A percentile compares a stretch with the other conserved stretches of the same genome.
phyloP scores from a whole-genome alignment of 1,284 basidiomycete genomes.

The Vanrija sp. region DNA sequence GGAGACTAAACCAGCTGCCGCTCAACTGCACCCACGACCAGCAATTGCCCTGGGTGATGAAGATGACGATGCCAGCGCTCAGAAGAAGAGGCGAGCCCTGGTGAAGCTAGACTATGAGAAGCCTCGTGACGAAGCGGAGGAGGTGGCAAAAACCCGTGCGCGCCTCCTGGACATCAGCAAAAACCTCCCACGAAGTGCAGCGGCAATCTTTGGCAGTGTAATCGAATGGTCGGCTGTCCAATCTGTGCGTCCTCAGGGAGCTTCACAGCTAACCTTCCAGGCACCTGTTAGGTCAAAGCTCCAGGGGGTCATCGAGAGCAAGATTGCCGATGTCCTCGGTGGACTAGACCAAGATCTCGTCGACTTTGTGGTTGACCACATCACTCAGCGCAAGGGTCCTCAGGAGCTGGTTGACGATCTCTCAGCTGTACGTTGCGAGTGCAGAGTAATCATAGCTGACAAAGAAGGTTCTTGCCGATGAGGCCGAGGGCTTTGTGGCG shows the following conservation, averaged over 20 bases:
- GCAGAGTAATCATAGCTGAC: too few species aligned
- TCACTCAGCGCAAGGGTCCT: slow-evolving; percentile 77
- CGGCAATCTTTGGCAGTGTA: slow-evolving; percentile 69
- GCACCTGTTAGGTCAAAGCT: not conserved
- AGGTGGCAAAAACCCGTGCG: slow-evolving; percentile 64
- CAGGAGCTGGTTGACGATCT: slow-evolving; percentile 77
- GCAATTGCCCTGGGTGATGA: slow-evolving; percentile 63
- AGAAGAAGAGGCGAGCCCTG: slow-evolving; percentile 72
- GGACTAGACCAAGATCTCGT: slow-evolving; percentile 71
- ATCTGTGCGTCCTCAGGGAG: slow-evolving; percentile 59
- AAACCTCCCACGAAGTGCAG: slow-evolving; percentile 64
- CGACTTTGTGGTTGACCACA: slow-evolving; percentile 81
- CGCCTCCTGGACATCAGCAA: slow-evolving; percentile 69
- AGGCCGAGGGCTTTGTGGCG: slow-evolving; percentile 58
- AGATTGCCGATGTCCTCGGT: slow-evolving; percentile 78
- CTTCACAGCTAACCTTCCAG: not conserved
- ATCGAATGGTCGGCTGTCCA: slow-evolving; percentile 81
- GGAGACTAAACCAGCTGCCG: slow-evolving; percentile 45
- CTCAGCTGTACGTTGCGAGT: slow-evolving; percentile 65
- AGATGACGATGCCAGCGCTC: slow-evolving; percentile 70
- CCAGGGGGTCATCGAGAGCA: slow-evolving; percentile 61
- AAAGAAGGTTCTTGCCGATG: not conserved
- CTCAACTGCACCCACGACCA: slow-evolving; percentile 35
- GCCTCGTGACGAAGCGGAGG: slow-evolving; percentile 23
- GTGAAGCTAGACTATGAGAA: slow-evolving; percentile 75